phyloP scores from a whole-genome alignment of 495 filamentous ascomycete genomes.

The Xylaria grammica region DNA sequence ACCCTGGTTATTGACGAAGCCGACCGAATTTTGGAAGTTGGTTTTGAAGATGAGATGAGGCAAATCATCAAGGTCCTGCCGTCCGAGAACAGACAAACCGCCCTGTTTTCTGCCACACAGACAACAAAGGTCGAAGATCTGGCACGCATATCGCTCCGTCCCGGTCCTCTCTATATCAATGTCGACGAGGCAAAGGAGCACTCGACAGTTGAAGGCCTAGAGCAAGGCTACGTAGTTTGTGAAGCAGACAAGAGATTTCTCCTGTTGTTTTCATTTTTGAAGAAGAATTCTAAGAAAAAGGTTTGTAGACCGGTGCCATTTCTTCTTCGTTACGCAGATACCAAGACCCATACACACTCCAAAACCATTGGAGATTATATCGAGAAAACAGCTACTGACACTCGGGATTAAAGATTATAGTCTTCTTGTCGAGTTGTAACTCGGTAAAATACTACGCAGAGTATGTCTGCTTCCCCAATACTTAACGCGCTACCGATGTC shows the following conservation, averaged over 20 bases:
- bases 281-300: conserved; percentile 84
- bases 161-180: conserved; percentile 83
- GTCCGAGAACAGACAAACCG: conserved; percentile 86
- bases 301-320: neutral
- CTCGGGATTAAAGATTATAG: conserved; percentile 69
- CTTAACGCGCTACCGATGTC: neutral
- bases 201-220: conserved; percentile 87
- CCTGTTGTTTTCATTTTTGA: conserved; percentile 93
- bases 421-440: conserved; percentile 93
- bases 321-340: neutral
- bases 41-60: conserved; percentile 98
- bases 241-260: conserved; percentile 93
- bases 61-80: conserved; percentile 97
- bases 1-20: conserved; percentile 91
- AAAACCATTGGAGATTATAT: neutral
- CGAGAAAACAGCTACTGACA: neutral
- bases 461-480: conserved; percentile 26
- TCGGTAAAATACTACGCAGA: conserved; percentile 95
- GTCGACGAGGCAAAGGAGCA: conserved; percentile 63
- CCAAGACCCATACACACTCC: neutral
- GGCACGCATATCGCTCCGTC: conserved; percentile 87
- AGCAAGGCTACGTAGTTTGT: conserved; percentile 94
- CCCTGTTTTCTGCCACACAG: conserved; percentile 97
- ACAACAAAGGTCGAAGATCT: conserved; percentile 98
- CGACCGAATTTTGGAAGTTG: conserved; percentile 92